Conservation (phyloP, 331 rosid species). For the Telfairia occidentalis region DNA sequence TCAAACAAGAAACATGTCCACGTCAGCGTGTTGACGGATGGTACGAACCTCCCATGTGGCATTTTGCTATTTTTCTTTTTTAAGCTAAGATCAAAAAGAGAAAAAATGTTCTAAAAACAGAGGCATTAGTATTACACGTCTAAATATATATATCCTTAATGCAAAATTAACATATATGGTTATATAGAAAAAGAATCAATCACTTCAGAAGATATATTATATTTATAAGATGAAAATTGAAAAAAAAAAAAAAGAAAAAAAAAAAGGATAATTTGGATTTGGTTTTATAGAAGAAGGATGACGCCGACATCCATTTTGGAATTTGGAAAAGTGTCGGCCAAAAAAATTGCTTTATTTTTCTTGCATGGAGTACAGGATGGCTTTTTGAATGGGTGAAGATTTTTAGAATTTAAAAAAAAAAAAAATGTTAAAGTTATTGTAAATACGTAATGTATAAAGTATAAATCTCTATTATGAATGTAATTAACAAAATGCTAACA, state of each 20-base stretch:
- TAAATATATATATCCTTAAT: neutral
- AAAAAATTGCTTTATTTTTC: neutral
- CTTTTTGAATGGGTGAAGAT: neutral
- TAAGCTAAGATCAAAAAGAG: neutral
- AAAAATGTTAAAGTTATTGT: too few relatives aligned
- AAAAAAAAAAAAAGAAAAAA: neutral
- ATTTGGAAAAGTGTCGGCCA: neutral
- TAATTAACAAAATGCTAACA: neutral
- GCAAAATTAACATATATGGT: neutral
- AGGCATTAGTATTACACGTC: too few relatives aligned
- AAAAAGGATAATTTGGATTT: neutral
- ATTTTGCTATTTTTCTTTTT: neutral
- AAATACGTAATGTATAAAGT: too few relatives aligned
- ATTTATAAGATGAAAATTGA: neutral
- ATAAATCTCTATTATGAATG: too few relatives aligned
- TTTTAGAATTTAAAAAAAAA: too few relatives aligned
- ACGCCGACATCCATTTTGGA: constrained; percentile 4
- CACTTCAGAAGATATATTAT: neutral
- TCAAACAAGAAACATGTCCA: constrained; percentile 15
- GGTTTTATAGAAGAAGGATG: neutral
- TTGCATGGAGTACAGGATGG: neutral
- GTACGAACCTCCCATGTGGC: constrained; percentile 58
- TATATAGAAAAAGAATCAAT: neutral
- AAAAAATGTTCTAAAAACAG: neutral
- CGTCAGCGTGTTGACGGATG: constrained; percentile 41